phyloP scores from a whole-genome alignment of 2,329 filamentous ascomycete species.

The Hirsutella rhossiliensis region DNA sequence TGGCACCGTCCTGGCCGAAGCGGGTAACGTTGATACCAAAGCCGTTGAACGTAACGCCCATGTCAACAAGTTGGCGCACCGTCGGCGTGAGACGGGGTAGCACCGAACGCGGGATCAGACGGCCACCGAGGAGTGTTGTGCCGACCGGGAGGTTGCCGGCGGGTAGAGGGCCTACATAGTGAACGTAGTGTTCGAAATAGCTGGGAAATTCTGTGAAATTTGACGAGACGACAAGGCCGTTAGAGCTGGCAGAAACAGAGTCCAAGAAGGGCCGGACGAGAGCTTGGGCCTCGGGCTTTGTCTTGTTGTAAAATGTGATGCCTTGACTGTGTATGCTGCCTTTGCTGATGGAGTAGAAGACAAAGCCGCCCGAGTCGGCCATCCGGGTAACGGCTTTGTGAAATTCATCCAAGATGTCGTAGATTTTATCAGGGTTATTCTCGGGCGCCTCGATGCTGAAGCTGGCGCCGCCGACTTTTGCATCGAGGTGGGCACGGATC shows the following conservation, averaged over 20 bases:
- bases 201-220: slow-evolving; percentile 9
- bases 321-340: slow-evolving; percentile 29
- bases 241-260: slow-evolving; percentile 3
- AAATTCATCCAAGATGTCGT: slow-evolving; percentile 5
- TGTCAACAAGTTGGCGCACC: slow-evolving; percentile 7
- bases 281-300: slow-evolving; percentile 21
- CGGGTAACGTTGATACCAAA: slow-evolving; percentile 12
- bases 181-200: slow-evolving; percentile 30
- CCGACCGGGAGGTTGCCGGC: slow-evolving; percentile 19
- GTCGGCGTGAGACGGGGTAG: slow-evolving; percentile 10
- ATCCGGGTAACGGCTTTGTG: slow-evolving; percentile 18
- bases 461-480: slow-evolving; percentile 19
- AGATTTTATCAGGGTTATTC: background rate
- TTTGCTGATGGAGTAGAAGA: slow-evolving; percentile 30
- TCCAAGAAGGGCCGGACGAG: slow-evolving; percentile 12
- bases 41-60: slow-evolving; percentile 16
- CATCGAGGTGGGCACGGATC: slow-evolving; percentile 18
- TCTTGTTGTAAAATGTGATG: slow-evolving; percentile 32
- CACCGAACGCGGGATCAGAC: slow-evolving; percentile 26
- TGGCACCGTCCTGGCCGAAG: slow-evolving; percentile 12
- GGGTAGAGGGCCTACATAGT: slow-evolving; percentile 27
- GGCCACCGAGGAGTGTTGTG: slow-evolving; percentile 22
- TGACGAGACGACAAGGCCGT: slow-evolving; percentile 5
- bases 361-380: slow-evolving; percentile 34
- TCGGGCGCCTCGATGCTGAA: background rate